Conservation (phyloP, 257 asterid genomes). For the Haberlea rhodopensis region DNA sequence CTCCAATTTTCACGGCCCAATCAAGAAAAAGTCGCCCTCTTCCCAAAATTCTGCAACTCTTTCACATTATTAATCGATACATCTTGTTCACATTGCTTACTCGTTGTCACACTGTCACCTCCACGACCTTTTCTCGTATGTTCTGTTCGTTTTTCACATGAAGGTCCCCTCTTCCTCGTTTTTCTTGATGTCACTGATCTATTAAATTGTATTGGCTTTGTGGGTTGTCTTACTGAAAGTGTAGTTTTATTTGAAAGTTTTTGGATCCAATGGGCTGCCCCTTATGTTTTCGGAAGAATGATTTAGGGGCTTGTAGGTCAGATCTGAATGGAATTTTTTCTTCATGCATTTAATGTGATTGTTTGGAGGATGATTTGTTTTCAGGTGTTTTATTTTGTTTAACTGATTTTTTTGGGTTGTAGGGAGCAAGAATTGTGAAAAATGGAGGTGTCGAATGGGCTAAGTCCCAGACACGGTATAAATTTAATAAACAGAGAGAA, state of each 20-base stretch:
- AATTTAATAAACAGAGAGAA: constrained; percentile 34
- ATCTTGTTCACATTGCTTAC: constrained; percentile 25
- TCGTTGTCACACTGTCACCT: constrained; percentile 20
- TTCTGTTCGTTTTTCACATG: too few relatives aligned
- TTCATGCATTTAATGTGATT: constrained; percentile 2
- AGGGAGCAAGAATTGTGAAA: too few relatives aligned
- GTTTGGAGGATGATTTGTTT: constrained; percentile 2
- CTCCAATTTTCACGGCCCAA: constrained; percentile 21
- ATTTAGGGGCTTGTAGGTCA: constrained; percentile 20
- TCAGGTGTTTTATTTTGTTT: constrained; percentile 3
- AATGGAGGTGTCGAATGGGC: constrained; percentile 57
- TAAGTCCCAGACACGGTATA: constrained; percentile 47
- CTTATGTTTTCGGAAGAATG: constrained; percentile 24
- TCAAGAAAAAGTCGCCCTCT: constrained; percentile 17
- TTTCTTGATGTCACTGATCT: constrained; percentile 15
- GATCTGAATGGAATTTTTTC: constrained; percentile 30
- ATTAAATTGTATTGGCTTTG: constrained; percentile 19
- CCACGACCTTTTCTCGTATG: constrained; percentile 3
- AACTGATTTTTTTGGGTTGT: not conserved
- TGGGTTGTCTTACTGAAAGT: constrained; percentile 21
- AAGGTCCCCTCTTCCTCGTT: constrained; percentile 11
- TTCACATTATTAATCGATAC: constrained; percentile 29
- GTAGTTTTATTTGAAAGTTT: constrained; percentile 21
- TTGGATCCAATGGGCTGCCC: constrained; percentile 21
- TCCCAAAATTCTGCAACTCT: constrained; percentile 8